phyloP scores from a whole-genome alignment of 192 early-diverging fungal species.

The Coemansia sp. region DNA sequence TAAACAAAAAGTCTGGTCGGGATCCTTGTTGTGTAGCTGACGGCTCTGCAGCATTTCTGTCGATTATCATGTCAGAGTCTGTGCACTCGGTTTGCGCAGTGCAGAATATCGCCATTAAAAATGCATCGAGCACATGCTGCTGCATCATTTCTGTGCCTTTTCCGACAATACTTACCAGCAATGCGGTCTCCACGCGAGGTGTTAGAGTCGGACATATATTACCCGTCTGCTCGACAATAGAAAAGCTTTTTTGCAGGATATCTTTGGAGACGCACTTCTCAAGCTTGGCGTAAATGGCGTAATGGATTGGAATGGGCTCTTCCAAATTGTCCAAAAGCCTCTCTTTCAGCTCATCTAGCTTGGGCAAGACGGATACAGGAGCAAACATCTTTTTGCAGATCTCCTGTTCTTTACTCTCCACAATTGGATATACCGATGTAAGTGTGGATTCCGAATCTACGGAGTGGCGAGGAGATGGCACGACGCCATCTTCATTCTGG shows the following conservation, averaged over 20 bases:
- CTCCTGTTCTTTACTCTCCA: conserved; percentile 18
- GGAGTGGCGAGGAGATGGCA: not conserved
- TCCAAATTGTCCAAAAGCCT: conserved; percentile 5
- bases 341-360: conserved; percentile 2
- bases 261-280: conserved; percentile 13
- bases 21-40: conserved; percentile 24
- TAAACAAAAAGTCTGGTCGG: conserved; percentile 43
- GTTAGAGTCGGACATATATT: conserved; percentile 42
- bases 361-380: conserved; percentile 16
- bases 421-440: not conserved
- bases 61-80: conserved; percentile 18
- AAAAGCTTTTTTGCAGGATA: conserved; percentile 14
- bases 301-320: conserved; percentile 39
- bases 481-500: not conserved
- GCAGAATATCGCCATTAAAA: conserved; percentile 32
- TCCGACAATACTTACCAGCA: conserved; percentile 16
- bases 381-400: conserved; percentile 27
- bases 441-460: conserved; percentile 25
- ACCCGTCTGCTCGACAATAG: conserved; percentile 41
- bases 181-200: conserved; percentile 29
- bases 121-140: conserved; percentile 41
- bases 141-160: conserved; percentile 46
- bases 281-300: conserved; percentile 14
- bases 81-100: conserved; percentile 33
- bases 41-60: conserved; percentile 39